A percentile compares a stretch with the other conserved stretches of the same genome.
Conservation (phyloP, 2,329 filamentous ascomycete genomes). For the Xylariaceae sp. region DNA sequence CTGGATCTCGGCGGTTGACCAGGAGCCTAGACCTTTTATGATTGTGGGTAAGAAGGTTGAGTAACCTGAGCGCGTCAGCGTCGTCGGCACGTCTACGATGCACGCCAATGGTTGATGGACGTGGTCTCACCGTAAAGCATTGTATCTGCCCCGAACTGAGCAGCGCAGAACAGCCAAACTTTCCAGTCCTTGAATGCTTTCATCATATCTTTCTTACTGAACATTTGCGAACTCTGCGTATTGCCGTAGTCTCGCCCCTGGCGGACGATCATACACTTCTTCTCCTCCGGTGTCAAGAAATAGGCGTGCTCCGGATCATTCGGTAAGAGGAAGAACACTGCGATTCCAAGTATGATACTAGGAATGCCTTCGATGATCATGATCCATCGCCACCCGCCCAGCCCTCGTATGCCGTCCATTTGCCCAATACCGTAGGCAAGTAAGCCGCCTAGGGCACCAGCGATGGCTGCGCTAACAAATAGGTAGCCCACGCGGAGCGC, state of each 20-base stretch:
- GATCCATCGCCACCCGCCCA: constrained; percentile 69
- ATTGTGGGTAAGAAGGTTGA: constrained; percentile 77
- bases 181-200: constrained; percentile 72
- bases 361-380: constrained; percentile 52
- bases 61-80: constrained; percentile 46
- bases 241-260: constrained; percentile 40
- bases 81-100: constrained; percentile 2
- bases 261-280: constrained; percentile 41
- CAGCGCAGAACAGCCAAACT: constrained; percentile 64
- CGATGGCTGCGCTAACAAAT: constrained; percentile 66
- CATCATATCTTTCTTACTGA: constrained; percentile 57
- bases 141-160: constrained; percentile 69
- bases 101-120: neutral
- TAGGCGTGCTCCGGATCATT: constrained; percentile 58
- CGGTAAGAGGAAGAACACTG: constrained; percentile 54
- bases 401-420: constrained; percentile 62
- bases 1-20: constrained; percentile 63
- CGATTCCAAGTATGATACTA: constrained; percentile 50
- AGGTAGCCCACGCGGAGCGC: constrained; percentile 70
- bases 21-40: constrained; percentile 62
- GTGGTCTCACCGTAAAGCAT: constrained; percentile 61
- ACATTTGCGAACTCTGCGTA: constrained; percentile 41
- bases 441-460: constrained; percentile 68
- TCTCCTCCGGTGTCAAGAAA: constrained; percentile 56
- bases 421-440: constrained; percentile 70